Base-by-base conservation (phyloP, 306 rosid species). In the Delonix regia region DNA sequence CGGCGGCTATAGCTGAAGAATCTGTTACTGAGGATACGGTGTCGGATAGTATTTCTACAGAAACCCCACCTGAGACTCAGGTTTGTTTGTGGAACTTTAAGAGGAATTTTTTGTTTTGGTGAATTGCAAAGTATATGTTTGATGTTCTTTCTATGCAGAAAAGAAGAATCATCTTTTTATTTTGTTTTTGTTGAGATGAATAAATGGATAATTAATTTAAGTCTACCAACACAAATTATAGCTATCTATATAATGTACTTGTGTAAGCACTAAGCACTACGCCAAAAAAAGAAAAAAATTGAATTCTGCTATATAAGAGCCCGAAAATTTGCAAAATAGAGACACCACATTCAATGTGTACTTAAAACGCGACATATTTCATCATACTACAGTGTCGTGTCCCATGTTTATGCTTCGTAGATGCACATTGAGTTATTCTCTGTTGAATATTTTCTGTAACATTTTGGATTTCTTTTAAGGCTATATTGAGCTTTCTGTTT, bases 1-100 rank as follows among this genome's bases (percentile, higher is more conserved):
- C 81, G 48, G 76, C 68, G 4, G 77, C 83, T 33, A 25, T 84
- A 60, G 83, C 83, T 56, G 87, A 91, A 49, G 79, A 88, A 48
- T 41, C 71, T 3, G 81, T 83, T 10, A 49, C 75, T 52, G 74
- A 82, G 41, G 88, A 83, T 18, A 63, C 85, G 13, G 36, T 68
- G 18, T 75, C 56, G 6, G 81, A 59, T 48, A 77, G 60, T 24
- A 60, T 80, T 66, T 16, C 61, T 57, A 15, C 62, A 6, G 77
- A 75, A 47, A 59, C 78, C 34, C 49, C 80, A 76, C 83, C 73
- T 2, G 78, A 61, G 42, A 71, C 74, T 3, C 83, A 86, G 92
- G 92, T 89, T 19, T 19, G 90, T 87, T 38, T 39, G 52, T 12
- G 34, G 34, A 38, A n/a, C 7, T 21, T 24, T 2, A 76, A 34